Evolutionary conservation across 305 asterid genomes (phyloP).

Genomic region (Nicotiana rustica): DNA sequence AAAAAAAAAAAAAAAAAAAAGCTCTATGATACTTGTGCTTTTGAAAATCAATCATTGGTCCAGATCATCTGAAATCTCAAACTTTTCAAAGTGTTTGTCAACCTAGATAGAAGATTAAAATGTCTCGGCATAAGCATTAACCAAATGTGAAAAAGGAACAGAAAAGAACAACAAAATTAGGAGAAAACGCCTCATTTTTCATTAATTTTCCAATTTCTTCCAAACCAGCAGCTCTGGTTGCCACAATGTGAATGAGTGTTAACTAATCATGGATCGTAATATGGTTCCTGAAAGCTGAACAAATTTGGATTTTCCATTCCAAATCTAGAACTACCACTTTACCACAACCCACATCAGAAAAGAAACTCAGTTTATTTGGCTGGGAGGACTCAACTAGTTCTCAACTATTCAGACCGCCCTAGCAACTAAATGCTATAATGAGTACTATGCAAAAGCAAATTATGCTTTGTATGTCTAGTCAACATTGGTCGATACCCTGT

Average conservation of each 20-base stretch:
- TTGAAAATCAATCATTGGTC: neutral
- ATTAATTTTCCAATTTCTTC: neutral
- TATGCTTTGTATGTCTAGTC: neutral
- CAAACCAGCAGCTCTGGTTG: neutral
- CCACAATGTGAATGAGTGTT: neutral
- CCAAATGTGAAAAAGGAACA: slow-evolving; percentile 2
- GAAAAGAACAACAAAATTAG: neutral
- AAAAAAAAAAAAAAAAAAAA: too few relatives aligned
- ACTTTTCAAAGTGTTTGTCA: neutral
- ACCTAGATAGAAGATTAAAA: slow-evolving; percentile 9
- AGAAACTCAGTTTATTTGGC: neutral
- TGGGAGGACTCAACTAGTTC: slow-evolving; percentile 18
- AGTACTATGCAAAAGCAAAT: neutral
- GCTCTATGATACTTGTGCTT: neutral
- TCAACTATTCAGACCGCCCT: neutral
- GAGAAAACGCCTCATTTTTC: neutral
- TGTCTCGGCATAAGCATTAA: neutral
- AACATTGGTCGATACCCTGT: neutral
- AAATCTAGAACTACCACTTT: neutral
- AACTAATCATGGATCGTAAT: neutral
- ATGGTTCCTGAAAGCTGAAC: neutral
- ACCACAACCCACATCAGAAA: neutral
- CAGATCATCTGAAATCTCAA: neutral
- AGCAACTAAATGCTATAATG: neutral
- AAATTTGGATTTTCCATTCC: neutral